Evolutionary conservation across 164 flowering plant species (phyloP), one percentile per base, ranked within the genome.

Genomic region (Houttuynia cordata): DNA sequence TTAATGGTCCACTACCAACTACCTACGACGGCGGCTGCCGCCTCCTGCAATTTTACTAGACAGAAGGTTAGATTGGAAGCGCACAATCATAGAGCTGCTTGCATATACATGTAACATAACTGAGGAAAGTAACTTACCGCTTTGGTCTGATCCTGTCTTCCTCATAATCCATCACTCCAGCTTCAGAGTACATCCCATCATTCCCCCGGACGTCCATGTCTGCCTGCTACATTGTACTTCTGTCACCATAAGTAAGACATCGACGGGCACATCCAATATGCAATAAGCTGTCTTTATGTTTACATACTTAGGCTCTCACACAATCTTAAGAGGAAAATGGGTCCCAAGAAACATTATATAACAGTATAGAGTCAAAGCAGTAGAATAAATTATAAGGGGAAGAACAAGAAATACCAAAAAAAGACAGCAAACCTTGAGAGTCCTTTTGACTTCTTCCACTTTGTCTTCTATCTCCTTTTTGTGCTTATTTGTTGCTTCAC

Each of bases 171-270:
- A 92, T 92, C 83, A 89, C 85, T 83, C 91, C 88, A 65, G 84
- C 84, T 77, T 89, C 94, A 79, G 88, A 74, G 80, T 63, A 82
- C 72, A 53, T 71, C 78, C 85, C 95, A 75, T 83, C 93, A 47
- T 84, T 85, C 74, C 96, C 94, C 77, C 86, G 79, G 75, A 76
- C 76, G 62, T 89, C 96, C 62, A 69, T 40, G 78, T 83, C 86
- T 69, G 79, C 94, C 96, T 92, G 91, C 96, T 66, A 86, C 80
- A 88, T 87, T 81, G 75, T 79, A 88, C 94, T 83, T 91, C 96
- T 88, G 98, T 96, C 91, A 88, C 76, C 81, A 50, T 92, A 92
- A 86, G 97, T 88, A 87, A 87, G 90, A 82, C 83, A 82, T 87
- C 93, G 89, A 87, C 94, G 69, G 71, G 79, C 76, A 86, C 77